A percentile compares a stretch with the other conserved stretches of the same genome.
These are phyloP conservation scores for Jaenimonas drosophilae DNA, from an alignment of 208 protist species.

Conservation along the genomic window DNA sequence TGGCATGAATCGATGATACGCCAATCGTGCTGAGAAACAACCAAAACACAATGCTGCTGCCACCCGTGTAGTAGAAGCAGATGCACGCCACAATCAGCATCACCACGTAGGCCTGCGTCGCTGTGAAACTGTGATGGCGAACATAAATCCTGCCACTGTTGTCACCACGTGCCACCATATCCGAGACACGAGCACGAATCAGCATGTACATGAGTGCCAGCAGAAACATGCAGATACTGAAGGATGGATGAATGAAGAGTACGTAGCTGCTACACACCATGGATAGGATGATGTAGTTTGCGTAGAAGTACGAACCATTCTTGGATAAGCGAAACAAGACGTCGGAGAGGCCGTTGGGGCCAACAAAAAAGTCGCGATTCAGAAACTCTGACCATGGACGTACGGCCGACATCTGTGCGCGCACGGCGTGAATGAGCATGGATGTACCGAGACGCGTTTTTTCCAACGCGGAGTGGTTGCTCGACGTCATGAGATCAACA, in stretches of 20 bases:
- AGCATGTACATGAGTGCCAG: constrained; percentile 31
- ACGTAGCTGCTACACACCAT: constrained; percentile 65
- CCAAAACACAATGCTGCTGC: constrained; percentile 83
- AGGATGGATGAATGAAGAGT: constrained; percentile 66
- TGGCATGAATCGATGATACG: constrained; percentile 37
- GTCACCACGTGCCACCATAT: constrained; percentile 10
- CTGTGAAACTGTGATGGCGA: constrained; percentile 13
- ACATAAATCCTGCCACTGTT: constrained; percentile 19
- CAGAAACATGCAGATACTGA: constrained; percentile 50
- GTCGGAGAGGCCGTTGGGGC: constrained; percentile 41
- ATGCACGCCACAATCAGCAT: constrained; percentile 43
- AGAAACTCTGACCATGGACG: constrained; percentile 83
- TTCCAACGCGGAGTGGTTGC: too few relatives aligned
- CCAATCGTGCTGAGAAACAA: constrained; percentile 58
- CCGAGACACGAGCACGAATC: constrained; percentile 16
- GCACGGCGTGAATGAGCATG: constrained; percentile 18
- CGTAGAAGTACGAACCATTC: constrained; percentile 78
- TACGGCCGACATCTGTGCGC: constrained; percentile 26
- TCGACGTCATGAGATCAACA: background rate
- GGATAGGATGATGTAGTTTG: constrained; percentile 86
- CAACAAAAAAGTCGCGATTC: constrained; percentile 43
- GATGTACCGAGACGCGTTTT: too few relatives aligned
- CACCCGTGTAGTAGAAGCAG: constrained; percentile 68
- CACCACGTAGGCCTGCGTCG: constrained; percentile 56
- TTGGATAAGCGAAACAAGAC: constrained; percentile 47